Percentiles rank a stretch among this genome's conserved stretches.
phyloP scores from a whole-genome alignment of 2,329 filamentous ascomycete genomes.

The Ophidiomyces ophidiicola region DNA sequence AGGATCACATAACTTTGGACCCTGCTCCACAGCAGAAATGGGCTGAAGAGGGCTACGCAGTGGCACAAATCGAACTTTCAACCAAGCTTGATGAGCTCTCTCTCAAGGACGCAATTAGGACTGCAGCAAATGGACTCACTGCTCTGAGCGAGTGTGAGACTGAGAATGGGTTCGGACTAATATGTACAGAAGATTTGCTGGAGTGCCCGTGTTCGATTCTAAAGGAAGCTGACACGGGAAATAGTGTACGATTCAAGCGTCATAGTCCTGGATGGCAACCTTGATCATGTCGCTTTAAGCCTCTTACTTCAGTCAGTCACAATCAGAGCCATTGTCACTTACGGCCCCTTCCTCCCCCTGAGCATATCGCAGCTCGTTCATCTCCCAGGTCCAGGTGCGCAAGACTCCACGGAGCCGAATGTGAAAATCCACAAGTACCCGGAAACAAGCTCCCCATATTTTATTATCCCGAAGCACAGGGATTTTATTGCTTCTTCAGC shows the following conservation, averaged over 20 bases:
- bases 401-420: conserved; percentile 9
- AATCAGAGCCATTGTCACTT: conserved; percentile 26
- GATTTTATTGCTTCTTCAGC: conserved; percentile 45
- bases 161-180: conserved; percentile 21
- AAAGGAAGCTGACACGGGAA: conserved; percentile 5
- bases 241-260: conserved; percentile 18
- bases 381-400: conserved; percentile 18
- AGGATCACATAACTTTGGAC: conserved; percentile 32
- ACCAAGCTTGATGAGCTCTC: conserved; percentile 10
- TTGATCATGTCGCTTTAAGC: conserved; percentile 15
- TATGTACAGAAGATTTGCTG: conserved; percentile 17
- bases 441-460: conserved; percentile 33
- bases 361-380: conserved; percentile 21
- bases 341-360: conserved; percentile 19
- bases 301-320: conserved; percentile 11
- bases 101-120: conserved; percentile 17
- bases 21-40: conserved; percentile 52
- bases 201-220: neutral
- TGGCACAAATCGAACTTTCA: conserved; percentile 40
- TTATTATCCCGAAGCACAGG: conserved; percentile 40
- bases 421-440: conserved; percentile 34
- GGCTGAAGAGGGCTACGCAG: conserved; percentile 58
- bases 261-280: no score
- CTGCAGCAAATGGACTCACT: conserved; percentile 19
- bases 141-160: conserved; percentile 19